phyloP scores from a whole-genome alignment of 2,329 filamentous ascomycete genomes.

The Clonostachys chloroleuca region DNA sequence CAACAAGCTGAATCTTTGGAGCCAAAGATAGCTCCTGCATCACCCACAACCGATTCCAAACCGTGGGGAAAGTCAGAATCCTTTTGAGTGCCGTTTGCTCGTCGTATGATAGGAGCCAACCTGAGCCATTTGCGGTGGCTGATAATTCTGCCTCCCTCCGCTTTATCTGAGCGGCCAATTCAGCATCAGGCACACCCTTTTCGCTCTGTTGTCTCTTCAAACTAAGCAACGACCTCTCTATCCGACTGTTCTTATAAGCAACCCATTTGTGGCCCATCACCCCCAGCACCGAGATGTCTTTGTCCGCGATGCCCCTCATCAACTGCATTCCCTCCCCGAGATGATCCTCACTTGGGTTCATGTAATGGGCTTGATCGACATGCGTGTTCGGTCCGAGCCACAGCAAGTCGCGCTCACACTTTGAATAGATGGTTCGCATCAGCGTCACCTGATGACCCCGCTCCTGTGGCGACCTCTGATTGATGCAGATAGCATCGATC shows the following conservation, averaged over 20 bases:
- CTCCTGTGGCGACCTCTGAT: not conserved
- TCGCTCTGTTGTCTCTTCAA: not conserved
- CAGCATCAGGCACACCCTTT: not conserved
- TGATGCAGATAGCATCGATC: not conserved
- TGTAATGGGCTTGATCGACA: not conserved
- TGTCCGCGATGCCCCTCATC: not conserved
- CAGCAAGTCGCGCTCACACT: not conserved
- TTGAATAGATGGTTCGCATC: not conserved
- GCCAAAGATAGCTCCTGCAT: not conserved
- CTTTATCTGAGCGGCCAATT: not conserved
- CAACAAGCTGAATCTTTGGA: slow-evolving; percentile 2
- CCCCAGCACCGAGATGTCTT: not conserved
- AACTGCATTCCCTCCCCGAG: not conserved
- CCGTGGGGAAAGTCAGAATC: not conserved
- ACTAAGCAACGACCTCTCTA: too few relatives aligned
- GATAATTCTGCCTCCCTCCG: not conserved
- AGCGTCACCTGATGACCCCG: not conserved
- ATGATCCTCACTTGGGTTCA: not conserved
- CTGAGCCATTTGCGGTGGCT: too few relatives aligned
- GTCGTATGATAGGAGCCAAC: not conserved
- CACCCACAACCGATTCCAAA: not conserved
- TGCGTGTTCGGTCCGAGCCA: not conserved
- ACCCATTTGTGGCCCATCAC: not conserved
- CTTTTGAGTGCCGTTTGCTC: not conserved
- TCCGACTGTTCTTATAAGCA: too few relatives aligned